Evolutionary conservation across 164 flowering plant genomes (phyloP), one percentile per base, ranked within the genome.

Genomic region (Nymphaea thermarum): DNA sequence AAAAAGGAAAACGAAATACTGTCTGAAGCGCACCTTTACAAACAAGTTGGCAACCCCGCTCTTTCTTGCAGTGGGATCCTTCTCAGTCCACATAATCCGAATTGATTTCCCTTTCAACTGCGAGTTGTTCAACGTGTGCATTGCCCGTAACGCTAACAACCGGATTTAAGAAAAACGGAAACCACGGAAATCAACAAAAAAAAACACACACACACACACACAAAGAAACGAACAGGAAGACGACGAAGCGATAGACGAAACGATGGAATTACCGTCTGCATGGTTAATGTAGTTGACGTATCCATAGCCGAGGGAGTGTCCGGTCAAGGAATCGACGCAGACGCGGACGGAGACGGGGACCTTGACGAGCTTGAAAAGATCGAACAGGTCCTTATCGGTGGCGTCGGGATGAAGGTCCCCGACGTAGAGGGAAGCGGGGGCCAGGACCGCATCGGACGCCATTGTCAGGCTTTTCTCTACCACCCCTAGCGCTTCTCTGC

Each of bases 11-110:
- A 25, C 1, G 36, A 25, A 25, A 25, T 3, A 47, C 36, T 25
- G 36, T 25, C 36, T 55, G 44, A 41, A 5, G 65, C 36, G 43
- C 75, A 88, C 96, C 98, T 91, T 93, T 15, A 93, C 89, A 79
- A 87, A 93, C 65, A 93, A 74, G 75, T 93, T 93, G 18, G 93
- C 97, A 4, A 81, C 60, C 66, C 97, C 96, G 74, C 85, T 93
- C 78, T 66, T 87, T 72, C 97, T 82, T 25, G 80, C 86, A 74
- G 82, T 81, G 7, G 97, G 85, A 76, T 93, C 98, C 47, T 93
- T 82, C 66, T 68, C 78, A 0, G 91, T 84, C 86, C 87, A 81
- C 79, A 71, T 84, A 36, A 93, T 83, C 70, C 98, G 80, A 47
- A 93, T 80, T 67, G 71, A 61, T 71, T 83, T 85, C 63, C 96